Percentiles rank a stretch among this genome's conserved stretches.
Conservation (phyloP, 1,284 basidiomycete species). For the Kwoniella shivajii region DNA sequence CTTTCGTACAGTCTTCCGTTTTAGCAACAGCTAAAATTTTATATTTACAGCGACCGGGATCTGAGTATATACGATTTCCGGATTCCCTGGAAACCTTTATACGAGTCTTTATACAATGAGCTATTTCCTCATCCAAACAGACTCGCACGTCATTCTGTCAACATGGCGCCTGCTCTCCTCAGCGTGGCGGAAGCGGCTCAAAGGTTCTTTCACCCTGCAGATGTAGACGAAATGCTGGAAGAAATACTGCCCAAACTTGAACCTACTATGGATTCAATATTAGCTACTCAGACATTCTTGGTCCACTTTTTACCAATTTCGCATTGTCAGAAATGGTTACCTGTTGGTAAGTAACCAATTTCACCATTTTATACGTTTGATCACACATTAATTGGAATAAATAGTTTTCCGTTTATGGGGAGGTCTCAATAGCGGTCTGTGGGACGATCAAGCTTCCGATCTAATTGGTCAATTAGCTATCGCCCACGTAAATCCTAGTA, state of each 20-base stretch:
- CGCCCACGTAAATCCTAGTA: conserved; percentile 69
- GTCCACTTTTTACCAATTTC: conserved; percentile 75
- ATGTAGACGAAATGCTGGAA: conserved; percentile 86
- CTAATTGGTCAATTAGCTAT: conserved; percentile 68
- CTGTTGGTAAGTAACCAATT: conserved; percentile 61
- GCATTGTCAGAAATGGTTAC: conserved; percentile 77
- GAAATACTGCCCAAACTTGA: conserved; percentile 66
- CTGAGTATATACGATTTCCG: conserved; percentile 78
- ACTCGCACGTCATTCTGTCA: conserved; percentile 72
- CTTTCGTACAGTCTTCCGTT: conserved; percentile 24
- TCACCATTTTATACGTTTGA: background rate
- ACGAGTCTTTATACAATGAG: conserved; percentile 75
- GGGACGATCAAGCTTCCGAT: conserved; percentile 76
- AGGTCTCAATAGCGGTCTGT: conserved; percentile 78
- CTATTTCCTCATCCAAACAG: conserved; percentile 80
- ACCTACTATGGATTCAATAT: conserved; percentile 71
- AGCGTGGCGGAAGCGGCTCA: conserved; percentile 79
- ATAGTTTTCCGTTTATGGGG: conserved; percentile 76
- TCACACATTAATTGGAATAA: conserved; percentile 7
- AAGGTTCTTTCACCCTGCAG: conserved; percentile 86
- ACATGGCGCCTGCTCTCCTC: conserved; percentile 62
- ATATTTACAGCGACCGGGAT: conserved; percentile 67
- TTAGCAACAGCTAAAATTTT: conserved; percentile 54
- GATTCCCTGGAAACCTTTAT: conserved; percentile 85
- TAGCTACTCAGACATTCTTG: conserved; percentile 78